Base-by-base conservation (phyloP, 352 stramenopile genomes). In the Phytophthora sp. region DNA sequence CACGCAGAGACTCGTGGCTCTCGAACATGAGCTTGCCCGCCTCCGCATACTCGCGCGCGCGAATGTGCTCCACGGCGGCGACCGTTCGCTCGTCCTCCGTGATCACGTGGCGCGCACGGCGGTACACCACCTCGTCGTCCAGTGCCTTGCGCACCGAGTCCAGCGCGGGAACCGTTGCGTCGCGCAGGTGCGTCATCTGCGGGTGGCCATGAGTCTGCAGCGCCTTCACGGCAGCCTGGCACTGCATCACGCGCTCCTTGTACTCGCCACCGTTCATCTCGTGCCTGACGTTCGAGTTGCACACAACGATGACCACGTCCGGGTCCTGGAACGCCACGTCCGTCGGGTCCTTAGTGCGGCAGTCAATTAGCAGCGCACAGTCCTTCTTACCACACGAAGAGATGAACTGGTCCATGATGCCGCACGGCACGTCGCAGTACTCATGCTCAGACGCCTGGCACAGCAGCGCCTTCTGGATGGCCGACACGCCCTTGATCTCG, bases 321-420 rank as follows among this genome's bases (percentile, higher is more conserved):
- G 80, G 75, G 73, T 96, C 87, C 29, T 80, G 82, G 66, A 98
- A 90, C n/a, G 84, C 77, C 33, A 98, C 90, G 23, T 83, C 65
- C 24, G 80, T 84, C 57, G 84, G 82, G 42, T 97, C 77, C 24
- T 97, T 81, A 21, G 82, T 84, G 38, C 86, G 88, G 74, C 96
- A 99, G 78, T 99, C 96, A 69, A 99, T 97, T 21, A 98, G 81
- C 57, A 99, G 69, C 50, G 86, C 85, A 56, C 84, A 84, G 57
- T 79, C 90, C 53, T 91, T 74, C 49, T 90, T 76, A 24, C 85
- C 96, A 44, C 91, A 96, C n/a, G 92, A 96, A 35, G 85, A 96
- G 63, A 98, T 96, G 71, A 97, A 98, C 80, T 98, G 94, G 84
- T 98, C 96, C 95, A 98, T 98, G 76, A 98, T 98, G 35, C 95